A percentile compares a stretch with the other conserved stretches of the same genome.
phyloP scores from a whole-genome alignment of 176 grass and related monocot genomes.

The Musa schizocarpa region DNA sequence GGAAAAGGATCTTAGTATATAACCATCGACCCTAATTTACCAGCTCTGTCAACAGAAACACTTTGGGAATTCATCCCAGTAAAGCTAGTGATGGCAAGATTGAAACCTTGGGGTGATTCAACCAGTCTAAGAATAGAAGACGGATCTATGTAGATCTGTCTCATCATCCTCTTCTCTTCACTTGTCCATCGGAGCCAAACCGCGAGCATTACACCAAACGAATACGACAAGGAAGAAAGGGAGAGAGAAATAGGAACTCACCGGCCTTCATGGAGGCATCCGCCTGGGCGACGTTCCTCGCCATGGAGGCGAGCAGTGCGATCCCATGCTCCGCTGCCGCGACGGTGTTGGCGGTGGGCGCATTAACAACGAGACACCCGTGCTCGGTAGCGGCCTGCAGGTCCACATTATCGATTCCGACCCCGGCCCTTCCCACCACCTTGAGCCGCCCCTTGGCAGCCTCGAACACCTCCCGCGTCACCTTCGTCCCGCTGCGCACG shows the following conservation, averaged over 20 bases:
- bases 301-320: neutral
- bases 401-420: constrained; percentile 9
- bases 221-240: neutral
- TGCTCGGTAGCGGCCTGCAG: constrained; percentile 1
- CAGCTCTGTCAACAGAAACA: too few species aligned
- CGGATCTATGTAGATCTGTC: neutral
- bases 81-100: too few species aligned
- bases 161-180: neutral
- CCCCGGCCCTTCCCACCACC: constrained; percentile 1
- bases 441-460: constrained; percentile 4
- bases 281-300: constrained; percentile 1
- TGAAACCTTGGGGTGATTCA: neutral
- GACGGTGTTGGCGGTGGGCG: constrained; percentile 4
- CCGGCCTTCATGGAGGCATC: constrained; percentile 10
- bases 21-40: too few species aligned
- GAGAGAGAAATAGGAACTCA: neutral
- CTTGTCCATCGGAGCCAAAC: neutral
- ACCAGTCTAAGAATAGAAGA: neutral
- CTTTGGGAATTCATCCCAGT: too few species aligned
- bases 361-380: constrained; percentile 3
- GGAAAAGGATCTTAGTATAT: too few species aligned
- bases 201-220: neutral
- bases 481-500: constrained; percentile 5
- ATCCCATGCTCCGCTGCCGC: constrained; percentile 5
- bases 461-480: constrained; percentile 7